These are phyloP conservation scores for Talaromyces thailandensis DNA, from an alignment of 495 filamentous ascomycete species.

Conservation along the genomic window DNA sequence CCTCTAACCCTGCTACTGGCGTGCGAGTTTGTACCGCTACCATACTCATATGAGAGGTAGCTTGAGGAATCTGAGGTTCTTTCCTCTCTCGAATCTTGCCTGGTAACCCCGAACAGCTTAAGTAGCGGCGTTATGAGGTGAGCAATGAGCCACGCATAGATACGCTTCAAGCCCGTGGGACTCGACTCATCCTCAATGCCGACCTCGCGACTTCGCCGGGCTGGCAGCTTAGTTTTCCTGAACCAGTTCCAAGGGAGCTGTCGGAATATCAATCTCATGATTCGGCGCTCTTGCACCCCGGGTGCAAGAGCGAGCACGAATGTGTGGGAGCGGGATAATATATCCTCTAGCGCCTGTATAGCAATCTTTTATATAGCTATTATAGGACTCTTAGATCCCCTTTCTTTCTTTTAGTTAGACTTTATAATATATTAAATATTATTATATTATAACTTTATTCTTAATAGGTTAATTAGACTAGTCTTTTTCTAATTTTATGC, in stretches of 20 bases:
- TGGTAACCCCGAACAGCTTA: neutral
- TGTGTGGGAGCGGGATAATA: too few relatives aligned
- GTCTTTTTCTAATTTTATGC: too few relatives aligned
- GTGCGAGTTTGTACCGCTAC: neutral
- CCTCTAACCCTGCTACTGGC: neutral
- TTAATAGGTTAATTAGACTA: too few relatives aligned
- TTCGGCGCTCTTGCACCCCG: too few relatives aligned
- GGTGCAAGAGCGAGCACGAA: too few relatives aligned
- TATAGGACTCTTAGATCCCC: too few relatives aligned
- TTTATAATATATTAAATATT: too few relatives aligned
- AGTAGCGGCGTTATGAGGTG: neutral
- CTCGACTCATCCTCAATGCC: neutral
- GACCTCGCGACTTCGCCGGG: neutral
- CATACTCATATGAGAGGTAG: neutral
- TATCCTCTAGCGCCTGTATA: too few relatives aligned
- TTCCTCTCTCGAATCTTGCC: neutral
- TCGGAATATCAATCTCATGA: too few relatives aligned
- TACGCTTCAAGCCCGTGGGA: neutral
- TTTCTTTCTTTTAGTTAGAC: too few relatives aligned
- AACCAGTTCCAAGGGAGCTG: neutral
- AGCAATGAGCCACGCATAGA: neutral
- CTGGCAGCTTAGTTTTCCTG: neutral
- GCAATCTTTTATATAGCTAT: too few relatives aligned
- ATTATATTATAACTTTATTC: too few relatives aligned
- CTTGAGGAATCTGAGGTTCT: neutral